These are phyloP conservation scores for Veloboletus limbatus DNA, from an alignment of 1,284 basidiomycete species.

Conservation along the genomic window DNA sequence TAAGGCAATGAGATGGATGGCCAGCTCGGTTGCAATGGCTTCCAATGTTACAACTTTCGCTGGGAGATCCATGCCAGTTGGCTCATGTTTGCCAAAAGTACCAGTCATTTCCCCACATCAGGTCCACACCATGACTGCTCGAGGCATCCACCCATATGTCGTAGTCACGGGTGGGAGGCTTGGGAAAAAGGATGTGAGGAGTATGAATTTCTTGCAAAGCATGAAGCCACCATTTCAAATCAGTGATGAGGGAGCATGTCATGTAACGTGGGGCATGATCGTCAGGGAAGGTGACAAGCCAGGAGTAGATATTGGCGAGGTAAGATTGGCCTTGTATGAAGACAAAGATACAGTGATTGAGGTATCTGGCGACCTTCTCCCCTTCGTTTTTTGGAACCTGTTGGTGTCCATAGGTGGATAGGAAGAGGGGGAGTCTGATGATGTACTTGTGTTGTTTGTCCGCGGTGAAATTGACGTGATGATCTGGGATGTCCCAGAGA, in stretches of 20 bases:
- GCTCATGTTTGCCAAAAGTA: not conserved
- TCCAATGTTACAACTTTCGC: not conserved
- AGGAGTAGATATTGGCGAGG: not conserved
- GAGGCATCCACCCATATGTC: not conserved
- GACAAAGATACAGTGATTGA: not conserved
- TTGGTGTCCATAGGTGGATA: not conserved
- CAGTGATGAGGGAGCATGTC: not conserved
- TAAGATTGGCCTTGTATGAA: not conserved
- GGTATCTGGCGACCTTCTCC: not conserved
- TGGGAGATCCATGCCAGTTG: not conserved
- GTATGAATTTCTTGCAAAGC: not conserved
- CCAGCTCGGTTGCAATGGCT: not conserved
- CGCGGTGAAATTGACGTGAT: not conserved
- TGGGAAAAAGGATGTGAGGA: not conserved
- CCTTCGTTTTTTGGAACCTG: not conserved
- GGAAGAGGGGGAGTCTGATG: not conserved
- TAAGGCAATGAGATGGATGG: not conserved
- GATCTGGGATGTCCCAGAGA: not conserved
- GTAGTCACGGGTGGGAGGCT: not conserved
- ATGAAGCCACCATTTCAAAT: not conserved
- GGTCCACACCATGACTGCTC: not conserved
- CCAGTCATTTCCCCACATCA: not conserved
- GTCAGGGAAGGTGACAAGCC: not conserved
- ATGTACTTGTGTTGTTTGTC: not conserved
- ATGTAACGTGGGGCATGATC: not conserved